Evolutionary conservation across 164 flowering plant species (phyloP).

Genomic region (Nymphaea colorata): DNA sequence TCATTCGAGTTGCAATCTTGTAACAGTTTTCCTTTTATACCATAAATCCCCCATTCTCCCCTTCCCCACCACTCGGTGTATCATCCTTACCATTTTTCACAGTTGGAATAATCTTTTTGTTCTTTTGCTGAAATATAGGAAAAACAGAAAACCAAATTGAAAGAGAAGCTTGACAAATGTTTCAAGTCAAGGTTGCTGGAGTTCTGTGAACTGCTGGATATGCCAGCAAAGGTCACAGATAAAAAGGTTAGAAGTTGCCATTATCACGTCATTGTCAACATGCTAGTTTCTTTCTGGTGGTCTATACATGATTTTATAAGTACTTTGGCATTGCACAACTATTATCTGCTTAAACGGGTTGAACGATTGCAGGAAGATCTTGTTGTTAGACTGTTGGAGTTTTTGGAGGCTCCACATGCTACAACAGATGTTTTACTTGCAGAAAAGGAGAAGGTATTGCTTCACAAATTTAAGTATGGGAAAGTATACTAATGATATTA

Average conservation of each 20-base stretch:
- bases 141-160: conserved; percentile 54
- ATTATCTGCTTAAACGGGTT: no score
- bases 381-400: conserved; percentile 58
- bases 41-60: no score
- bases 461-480: no score
- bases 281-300: background rate
- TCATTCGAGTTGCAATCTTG: no score
- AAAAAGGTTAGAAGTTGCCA: conserved; percentile 50
- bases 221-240: conserved; percentile 50
- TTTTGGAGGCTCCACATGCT: conserved; percentile 69
- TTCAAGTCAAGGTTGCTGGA: conserved; percentile 67
- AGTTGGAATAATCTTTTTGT: no score
- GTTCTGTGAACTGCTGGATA: conserved; percentile 75
- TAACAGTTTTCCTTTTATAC: no score
- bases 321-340: background rate
- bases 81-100: no score
- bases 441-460: conserved; percentile 66
- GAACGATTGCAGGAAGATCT: conserved; percentile 65
- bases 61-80: no score
- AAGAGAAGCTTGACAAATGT: conserved; percentile 74
- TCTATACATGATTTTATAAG: background rate
- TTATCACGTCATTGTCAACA: background rate
- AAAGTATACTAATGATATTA: no score
- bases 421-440: conserved; percentile 56
- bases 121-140: conserved; percentile 35